phyloP scores from a whole-genome alignment of 2,329 filamentous ascomycete species.

The Fusarium pseudograminearum region DNA sequence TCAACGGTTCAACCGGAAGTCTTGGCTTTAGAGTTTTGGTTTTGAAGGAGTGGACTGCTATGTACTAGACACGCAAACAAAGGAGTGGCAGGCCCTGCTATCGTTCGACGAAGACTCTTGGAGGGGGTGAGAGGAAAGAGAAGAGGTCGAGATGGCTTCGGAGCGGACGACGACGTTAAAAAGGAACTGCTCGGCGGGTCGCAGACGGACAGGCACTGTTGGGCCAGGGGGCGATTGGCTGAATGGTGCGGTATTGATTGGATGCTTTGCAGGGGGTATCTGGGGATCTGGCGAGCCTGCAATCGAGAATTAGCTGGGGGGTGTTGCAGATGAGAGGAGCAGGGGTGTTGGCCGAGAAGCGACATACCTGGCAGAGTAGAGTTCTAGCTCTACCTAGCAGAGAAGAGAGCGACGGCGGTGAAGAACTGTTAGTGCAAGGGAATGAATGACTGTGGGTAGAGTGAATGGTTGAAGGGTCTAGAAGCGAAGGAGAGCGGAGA shows the following conservation, averaged over 20 bases:
- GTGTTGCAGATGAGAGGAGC: conserved; percentile 13
- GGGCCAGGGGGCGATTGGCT: conserved; percentile 40
- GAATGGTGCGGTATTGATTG: conserved; percentile 41
- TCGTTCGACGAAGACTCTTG: conserved; percentile 47
- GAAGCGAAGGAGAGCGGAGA: conserved; percentile 15
- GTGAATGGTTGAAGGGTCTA: conserved; percentile 3
- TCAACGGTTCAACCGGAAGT: conserved; percentile 48
- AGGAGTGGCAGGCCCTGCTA: conserved; percentile 45
- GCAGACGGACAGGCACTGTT: conserved; percentile 40
- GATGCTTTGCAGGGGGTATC: conserved; percentile 38
- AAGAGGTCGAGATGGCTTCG: conserved; percentile 39
- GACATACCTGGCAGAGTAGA: background rate
- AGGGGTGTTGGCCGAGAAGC: conserved; percentile 14
- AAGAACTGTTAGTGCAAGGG: conserved; percentile 13
- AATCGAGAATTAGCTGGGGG: conserved; percentile 35
- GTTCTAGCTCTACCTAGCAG: background rate
- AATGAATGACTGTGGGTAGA: conserved; percentile 5
- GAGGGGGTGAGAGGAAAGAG: conserved; percentile 45
- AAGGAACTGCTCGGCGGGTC: conserved; percentile 45
- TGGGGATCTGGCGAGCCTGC: conserved; percentile 39
- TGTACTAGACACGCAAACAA: conserved; percentile 51
- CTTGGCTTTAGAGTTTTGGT: conserved; percentile 41
- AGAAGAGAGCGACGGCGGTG: conserved; percentile 16
- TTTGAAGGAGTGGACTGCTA: conserved; percentile 51
- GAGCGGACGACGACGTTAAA: conserved; percentile 48